Conservation (phyloP, 345 rosid genomes). For the Syzygium oleosum region DNA sequence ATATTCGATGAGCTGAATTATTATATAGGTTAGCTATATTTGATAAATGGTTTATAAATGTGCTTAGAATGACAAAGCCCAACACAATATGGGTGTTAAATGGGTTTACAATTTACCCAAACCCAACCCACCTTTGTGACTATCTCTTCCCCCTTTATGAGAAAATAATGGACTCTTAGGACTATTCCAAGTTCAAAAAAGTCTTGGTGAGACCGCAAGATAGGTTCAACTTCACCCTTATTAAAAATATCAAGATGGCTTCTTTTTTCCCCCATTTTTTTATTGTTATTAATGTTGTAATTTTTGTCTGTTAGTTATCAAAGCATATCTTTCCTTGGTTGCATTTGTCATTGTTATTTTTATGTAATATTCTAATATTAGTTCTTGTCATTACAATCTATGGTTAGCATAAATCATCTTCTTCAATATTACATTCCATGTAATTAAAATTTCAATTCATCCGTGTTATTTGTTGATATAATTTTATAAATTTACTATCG, state of each 20-base stretch:
- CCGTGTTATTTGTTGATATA: neutral
- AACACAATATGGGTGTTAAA: neutral
- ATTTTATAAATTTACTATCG: neutral
- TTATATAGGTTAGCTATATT: no score
- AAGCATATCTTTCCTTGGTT: neutral
- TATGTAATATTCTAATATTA: neutral
- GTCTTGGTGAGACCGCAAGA: rapidly evolving
- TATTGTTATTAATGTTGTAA: neutral
- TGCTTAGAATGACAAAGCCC: neutral
- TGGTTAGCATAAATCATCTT: neutral
- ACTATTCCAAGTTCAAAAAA: neutral
- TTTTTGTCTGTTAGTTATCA: neutral
- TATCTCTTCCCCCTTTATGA: neutral
- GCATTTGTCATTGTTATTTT: neutral
- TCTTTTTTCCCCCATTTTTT: neutral
- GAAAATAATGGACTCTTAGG: neutral
- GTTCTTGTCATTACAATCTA: neutral
- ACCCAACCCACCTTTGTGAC: neutral
- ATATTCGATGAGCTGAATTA: neutral
- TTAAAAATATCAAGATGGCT: neutral
- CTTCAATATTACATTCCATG: neutral
- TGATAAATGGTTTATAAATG: no score
- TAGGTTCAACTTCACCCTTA: neutral
- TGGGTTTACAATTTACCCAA: neutral
- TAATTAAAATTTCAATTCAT: neutral